phyloP scores from a whole-genome alignment of 495 filamentous ascomycete species.

The Platismatia glauca region DNA sequence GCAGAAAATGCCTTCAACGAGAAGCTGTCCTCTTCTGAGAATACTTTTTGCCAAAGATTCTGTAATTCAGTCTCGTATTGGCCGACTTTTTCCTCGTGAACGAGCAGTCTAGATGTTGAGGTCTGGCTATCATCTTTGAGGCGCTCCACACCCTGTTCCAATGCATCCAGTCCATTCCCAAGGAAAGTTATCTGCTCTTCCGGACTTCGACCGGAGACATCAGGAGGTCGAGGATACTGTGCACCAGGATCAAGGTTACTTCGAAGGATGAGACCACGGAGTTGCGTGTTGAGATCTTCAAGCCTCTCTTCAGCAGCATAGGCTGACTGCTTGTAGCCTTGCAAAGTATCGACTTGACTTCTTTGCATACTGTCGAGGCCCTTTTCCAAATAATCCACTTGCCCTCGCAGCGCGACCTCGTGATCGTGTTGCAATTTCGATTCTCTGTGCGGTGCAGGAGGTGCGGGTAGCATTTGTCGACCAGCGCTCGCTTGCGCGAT shows the following conservation, averaged over 20 bases:
- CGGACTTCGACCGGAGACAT: slow-evolving; percentile 35
- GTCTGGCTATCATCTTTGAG: slow-evolving; percentile 22
- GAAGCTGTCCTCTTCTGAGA: slow-evolving; percentile 56
- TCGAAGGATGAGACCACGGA: slow-evolving; percentile 43
- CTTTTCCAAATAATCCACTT: slow-evolving; percentile 46
- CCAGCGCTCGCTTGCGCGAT: slow-evolving; percentile 52
- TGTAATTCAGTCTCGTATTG: slow-evolving; percentile 53
- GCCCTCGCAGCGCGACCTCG: slow-evolving; percentile 32
- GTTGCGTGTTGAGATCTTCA: slow-evolving; percentile 40
- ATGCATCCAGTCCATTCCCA: slow-evolving; percentile 32
- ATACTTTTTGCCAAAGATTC: slow-evolving; percentile 66
- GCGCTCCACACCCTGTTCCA: slow-evolving; percentile 30
- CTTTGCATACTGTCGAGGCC: slow-evolving; percentile 34
- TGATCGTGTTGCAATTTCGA: slow-evolving; percentile 7
- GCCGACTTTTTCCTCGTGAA: slow-evolving; percentile 34
- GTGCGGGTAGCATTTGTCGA: slow-evolving; percentile 28
- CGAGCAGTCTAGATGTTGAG: slow-evolving; percentile 8
- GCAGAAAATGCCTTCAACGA: slow-evolving; percentile 58
- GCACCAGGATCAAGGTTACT: slow-evolving; percentile 38
- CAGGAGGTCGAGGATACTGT: slow-evolving; percentile 40
- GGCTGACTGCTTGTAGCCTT: slow-evolving; percentile 21
- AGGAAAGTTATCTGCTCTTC: slow-evolving; percentile 49
- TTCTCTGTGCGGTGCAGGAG: slow-evolving; percentile 14
- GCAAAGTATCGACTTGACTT: slow-evolving; percentile 22
- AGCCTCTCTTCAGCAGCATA: slow-evolving; percentile 38